These are phyloP conservation scores for Afroboletus lepidellus DNA, from an alignment of 1,284 basidiomycete genomes.

Conservation along the genomic window DNA sequence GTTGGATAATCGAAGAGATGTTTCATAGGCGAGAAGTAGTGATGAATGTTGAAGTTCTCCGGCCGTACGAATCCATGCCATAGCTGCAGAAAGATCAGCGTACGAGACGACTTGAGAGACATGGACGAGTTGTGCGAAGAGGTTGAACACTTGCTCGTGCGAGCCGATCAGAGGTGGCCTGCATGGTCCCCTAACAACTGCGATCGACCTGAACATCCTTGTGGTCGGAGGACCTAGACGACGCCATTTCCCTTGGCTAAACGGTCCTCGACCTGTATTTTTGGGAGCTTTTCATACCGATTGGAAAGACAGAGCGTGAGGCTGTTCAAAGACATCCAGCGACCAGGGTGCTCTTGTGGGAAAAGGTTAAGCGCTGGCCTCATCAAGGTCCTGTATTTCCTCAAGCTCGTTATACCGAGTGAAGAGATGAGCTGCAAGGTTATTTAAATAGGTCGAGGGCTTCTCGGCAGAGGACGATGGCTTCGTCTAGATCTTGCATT, in stretches of 20 bases:
- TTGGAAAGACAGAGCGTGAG: too few species aligned
- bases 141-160: neutral
- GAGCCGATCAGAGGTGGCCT: neutral
- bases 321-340: too few species aligned
- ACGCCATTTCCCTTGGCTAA: too few species aligned
- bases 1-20: neutral
- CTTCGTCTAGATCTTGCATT: neutral
- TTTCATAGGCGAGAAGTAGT: neutral
- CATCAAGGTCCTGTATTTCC: neutral
- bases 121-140: neutral
- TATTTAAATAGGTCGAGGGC: too few species aligned
- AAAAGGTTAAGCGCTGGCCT: neutral
- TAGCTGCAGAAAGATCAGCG: neutral
- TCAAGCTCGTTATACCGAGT: neutral
- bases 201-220: too few species aligned
- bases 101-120: neutral
- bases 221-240: too few species aligned
- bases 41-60: neutral
- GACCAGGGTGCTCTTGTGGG: neutral
- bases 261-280: too few species aligned
- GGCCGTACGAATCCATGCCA: neutral
- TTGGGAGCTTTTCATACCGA: too few species aligned
- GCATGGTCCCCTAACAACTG: neutral
- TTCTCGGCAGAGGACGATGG: too few species aligned
- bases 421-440: neutral